Base-by-base conservation (phyloP, 441 rosid species). In the Gossypium davidsonii region DNA sequence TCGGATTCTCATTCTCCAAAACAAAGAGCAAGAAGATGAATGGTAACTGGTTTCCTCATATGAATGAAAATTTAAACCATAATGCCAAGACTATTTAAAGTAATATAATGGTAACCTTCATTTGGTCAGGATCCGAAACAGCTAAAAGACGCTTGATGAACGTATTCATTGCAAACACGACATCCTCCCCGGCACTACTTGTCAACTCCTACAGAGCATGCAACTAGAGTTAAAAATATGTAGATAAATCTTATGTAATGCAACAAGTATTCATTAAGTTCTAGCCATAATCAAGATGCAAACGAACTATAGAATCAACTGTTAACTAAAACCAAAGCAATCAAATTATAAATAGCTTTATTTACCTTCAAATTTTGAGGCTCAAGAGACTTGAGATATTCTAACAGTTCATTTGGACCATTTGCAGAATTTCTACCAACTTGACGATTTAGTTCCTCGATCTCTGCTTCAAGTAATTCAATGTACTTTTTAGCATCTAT, bases 141-240 rank as follows among this genome's bases (percentile, higher is more conserved):
- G 91, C 91, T 78, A 92, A 78, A 78, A 95, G 99, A 69, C 97
- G 90, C 85, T 92, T 92, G 74, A 95, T 86, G 76, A 95, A 91
- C 10, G 97, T 83, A 80, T 92, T 90, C 97, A 95, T 92, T n/a
- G 98, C 98, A 73, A 93, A 77, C 23, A 92, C 88, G 26, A 80
- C 99, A 81, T 95, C 99, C 79, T 95, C 98, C 3, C 99, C 97
- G 7, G 96, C 98, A 67, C 89, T 95, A 75, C 83, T 95, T 15
- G 98, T 90, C 85, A 95, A 83, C 53, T 93, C 98, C 98, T 95
- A 78, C 66, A 83, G 34, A 67, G 31, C 60, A 69, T 11, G 48
- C 15, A 60, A 73, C 68, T 18, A 31, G 28, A 73, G 67, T 37
- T 25, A 74, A 39, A 42, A 14, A 25, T 4, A 7, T 23, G 18